Evolutionary conservation across 169 alveolate species (phyloP).

Genomic region (Plasmodium relictum): DNA sequence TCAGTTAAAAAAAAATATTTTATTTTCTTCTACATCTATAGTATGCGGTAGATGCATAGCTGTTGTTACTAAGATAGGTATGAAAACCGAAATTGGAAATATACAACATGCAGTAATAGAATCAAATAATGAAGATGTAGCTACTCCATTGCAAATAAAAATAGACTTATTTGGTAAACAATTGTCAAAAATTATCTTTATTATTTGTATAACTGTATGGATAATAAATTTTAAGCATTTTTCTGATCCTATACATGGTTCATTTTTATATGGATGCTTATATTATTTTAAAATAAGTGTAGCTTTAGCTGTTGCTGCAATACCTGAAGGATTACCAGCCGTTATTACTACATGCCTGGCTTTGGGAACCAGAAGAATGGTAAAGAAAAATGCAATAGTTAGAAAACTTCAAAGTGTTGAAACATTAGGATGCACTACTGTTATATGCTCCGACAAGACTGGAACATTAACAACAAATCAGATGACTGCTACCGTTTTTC

Average conservation of each 20-base stretch:
- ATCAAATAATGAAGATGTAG: conserved; percentile 94
- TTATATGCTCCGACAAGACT: conserved; percentile 99
- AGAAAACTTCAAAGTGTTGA: conserved; percentile 97
- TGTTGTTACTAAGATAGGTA: conserved; percentile 97
- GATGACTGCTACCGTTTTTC: conserved; percentile 92
- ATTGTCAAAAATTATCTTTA: conserved; percentile 93
- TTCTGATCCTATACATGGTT: conserved; percentile 97
- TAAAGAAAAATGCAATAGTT: conserved; percentile 97
- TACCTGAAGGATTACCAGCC: conserved; percentile 99
- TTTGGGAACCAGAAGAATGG: conserved; percentile 97
- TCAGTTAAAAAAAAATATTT: conserved; percentile 91
- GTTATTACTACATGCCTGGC: conserved; percentile 99
- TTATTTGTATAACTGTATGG: conserved; percentile 97
- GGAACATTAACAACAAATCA: conserved; percentile 99
- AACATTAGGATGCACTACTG: conserved; percentile 99
- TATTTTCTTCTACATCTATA: conserved; percentile 95
- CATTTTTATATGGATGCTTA: conserved; percentile 95
- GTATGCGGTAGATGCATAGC: conserved; percentile 96
- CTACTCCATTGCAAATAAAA: conserved; percentile 97
- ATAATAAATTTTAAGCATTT: conserved; percentile 95
- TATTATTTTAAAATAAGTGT: conserved; percentile 98
- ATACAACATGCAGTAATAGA: conserved; percentile 96
- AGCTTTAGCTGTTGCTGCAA: conserved; percentile 99
- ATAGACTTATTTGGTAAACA: conserved; percentile 95
- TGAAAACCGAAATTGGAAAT: conserved; percentile 98